phyloP scores from a whole-genome alignment of 305 asterid species.

The Fraxinus paxiana region DNA sequence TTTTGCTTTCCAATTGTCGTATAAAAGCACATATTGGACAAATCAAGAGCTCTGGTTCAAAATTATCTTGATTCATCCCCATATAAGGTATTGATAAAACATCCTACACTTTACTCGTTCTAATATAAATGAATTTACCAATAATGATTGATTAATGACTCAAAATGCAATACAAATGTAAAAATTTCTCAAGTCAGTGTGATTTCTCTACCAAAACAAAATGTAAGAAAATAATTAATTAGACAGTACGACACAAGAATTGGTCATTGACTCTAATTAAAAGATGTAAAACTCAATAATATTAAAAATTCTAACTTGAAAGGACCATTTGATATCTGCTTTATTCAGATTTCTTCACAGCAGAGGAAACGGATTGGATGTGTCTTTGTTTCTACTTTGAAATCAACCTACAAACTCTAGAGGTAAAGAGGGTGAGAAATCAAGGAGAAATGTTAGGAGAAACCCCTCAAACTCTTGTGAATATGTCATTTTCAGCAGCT shows the following conservation, averaged over 20 bases:
- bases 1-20: background rate
- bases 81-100: background rate
- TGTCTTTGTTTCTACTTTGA: background rate
- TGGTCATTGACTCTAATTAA: background rate
- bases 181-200: background rate
- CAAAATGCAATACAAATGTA: background rate
- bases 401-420: background rate
- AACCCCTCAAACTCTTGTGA: background rate
- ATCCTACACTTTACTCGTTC: background rate
- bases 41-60: background rate
- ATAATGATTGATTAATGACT: background rate
- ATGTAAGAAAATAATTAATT: background rate
- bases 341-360: background rate
- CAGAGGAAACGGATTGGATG: background rate
- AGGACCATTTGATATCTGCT: background rate
- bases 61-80: background rate
- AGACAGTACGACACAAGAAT: background rate
- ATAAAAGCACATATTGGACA: background rate
- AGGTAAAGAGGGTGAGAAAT: background rate
- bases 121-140: background rate
- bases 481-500: background rate
- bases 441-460: background rate
- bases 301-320: background rate
- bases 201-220: background rate
- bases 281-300: background rate